Evolutionary conservation across 2,329 filamentous ascomycete species (phyloP).

Genomic region (Orbilia ellipsospora): DNA sequence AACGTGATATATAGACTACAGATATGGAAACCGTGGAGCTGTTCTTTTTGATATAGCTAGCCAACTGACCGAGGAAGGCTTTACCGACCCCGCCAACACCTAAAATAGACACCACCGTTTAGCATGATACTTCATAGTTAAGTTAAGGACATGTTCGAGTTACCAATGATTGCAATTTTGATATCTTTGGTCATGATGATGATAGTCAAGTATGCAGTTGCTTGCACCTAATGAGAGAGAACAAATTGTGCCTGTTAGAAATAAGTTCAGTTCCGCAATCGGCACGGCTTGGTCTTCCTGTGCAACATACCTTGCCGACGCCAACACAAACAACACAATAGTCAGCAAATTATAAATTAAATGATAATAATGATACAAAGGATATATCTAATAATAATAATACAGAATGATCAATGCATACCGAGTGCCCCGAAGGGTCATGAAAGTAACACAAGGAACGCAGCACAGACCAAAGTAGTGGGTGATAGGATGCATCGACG

Average conservation of each 20-base stretch:
- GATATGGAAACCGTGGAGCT: constrained; percentile 77
- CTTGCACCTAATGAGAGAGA: background rate
- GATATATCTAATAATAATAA: too few species aligned
- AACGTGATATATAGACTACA: constrained; percentile 86
- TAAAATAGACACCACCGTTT: constrained; percentile 61
- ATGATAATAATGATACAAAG: too few species aligned
- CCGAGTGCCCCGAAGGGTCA: too few species aligned
- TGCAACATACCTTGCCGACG: too few species aligned
- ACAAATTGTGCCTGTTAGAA: background rate
- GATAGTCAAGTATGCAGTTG: background rate
- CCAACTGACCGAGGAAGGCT: constrained; percentile 85
- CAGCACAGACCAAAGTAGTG: too few species aligned
- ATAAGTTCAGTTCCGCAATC: too few species aligned
- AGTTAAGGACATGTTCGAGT: constrained; percentile 16
- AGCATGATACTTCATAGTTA: constrained; percentile 6
- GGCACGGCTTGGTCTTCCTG: background rate
- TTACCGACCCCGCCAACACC: constrained; percentile 94
- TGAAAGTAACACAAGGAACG: too few species aligned
- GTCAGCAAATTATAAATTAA: too few species aligned
- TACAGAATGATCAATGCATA: too few species aligned
- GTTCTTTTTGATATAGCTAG: constrained; percentile 68
- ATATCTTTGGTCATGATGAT: constrained; percentile 48
- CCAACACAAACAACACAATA: too few species aligned
- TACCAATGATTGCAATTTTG: constrained; percentile 55
- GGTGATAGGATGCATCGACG: too few species aligned